phyloP scores from a whole-genome alignment of 805 yeast species.

The Yarrowia osloensis region DNA sequence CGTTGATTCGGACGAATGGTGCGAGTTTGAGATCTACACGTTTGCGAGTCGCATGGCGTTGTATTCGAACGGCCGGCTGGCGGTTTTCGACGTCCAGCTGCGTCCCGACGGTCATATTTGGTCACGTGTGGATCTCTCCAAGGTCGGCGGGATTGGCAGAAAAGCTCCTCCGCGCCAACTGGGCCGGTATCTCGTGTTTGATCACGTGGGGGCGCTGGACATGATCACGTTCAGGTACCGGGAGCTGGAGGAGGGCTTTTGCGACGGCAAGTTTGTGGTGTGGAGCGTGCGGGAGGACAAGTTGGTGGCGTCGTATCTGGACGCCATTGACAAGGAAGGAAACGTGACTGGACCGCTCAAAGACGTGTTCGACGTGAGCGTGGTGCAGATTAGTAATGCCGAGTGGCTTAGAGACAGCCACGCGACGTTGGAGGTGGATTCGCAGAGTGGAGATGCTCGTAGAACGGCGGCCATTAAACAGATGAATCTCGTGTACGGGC shows the following conservation, averaged over 20 bases:
- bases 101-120: not conserved
- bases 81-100: conserved; percentile 4
- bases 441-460: not conserved
- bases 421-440: not conserved
- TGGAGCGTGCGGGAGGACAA: not conserved
- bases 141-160: not conserved
- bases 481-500: not conserved
- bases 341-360: not conserved
- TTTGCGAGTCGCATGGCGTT: conserved; percentile 16
- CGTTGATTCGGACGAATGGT: conserved; percentile 1
- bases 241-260: not conserved
- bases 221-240: conserved; percentile 9
- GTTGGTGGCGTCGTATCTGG: not conserved
- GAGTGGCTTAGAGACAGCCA: conserved; percentile 6
- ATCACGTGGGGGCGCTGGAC: not conserved
- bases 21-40: conserved; percentile 17
- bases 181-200: conserved; percentile 1
- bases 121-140: conserved; percentile 7
- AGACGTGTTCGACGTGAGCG: not conserved
- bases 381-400: not conserved
- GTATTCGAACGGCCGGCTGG: conserved; percentile 3
- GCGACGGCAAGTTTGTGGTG: conserved; percentile 2
- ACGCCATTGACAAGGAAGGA: not conserved
- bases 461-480: not conserved
- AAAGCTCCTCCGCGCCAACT: not conserved